Conservation (phyloP, 208 protist genomes). For the Spongospora subterranea region DNA sequence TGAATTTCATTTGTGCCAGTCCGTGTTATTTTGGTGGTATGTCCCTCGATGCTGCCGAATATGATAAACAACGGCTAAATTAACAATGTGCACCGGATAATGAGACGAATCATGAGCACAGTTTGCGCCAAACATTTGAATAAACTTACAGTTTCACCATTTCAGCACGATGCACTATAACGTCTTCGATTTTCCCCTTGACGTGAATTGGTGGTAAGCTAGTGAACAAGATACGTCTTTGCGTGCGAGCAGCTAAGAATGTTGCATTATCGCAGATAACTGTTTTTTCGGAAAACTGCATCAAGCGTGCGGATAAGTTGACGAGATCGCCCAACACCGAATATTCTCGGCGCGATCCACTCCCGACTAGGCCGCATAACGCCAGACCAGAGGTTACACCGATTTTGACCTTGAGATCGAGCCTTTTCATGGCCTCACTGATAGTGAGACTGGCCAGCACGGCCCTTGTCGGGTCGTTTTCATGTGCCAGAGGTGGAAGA, state of each 20-base stretch:
- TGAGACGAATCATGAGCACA: constrained; percentile 71
- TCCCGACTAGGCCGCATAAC: constrained; percentile 71
- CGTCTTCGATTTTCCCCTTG: constrained; percentile 61
- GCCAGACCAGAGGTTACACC: constrained; percentile 69
- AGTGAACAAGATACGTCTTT: constrained; percentile 47
- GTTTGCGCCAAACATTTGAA: constrained; percentile 79
- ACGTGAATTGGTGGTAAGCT: constrained; percentile 60
- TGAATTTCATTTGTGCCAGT: no score
- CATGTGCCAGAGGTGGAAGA: constrained; percentile 68
- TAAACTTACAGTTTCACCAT: constrained; percentile 68
- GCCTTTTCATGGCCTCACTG: constrained; percentile 32
- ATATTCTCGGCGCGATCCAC: constrained; percentile 66
- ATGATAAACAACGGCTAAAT: no score
- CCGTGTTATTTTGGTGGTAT: no score
- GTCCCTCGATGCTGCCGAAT: no score
- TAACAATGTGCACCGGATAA: no score
- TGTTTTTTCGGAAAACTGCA: constrained; percentile 27
- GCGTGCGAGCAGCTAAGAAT: background rate
- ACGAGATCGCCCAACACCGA: constrained; percentile 72
- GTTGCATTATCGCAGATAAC: constrained; percentile 65
- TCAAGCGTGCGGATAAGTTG: constrained; percentile 70
- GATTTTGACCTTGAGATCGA: constrained; percentile 50
- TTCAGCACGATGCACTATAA: constrained; percentile 77
- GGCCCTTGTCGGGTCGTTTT: constrained; percentile 66
- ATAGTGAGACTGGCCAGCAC: constrained; percentile 64